Conservation (phyloP, 345 rosid genomes). For the Citrus maxima region DNA sequence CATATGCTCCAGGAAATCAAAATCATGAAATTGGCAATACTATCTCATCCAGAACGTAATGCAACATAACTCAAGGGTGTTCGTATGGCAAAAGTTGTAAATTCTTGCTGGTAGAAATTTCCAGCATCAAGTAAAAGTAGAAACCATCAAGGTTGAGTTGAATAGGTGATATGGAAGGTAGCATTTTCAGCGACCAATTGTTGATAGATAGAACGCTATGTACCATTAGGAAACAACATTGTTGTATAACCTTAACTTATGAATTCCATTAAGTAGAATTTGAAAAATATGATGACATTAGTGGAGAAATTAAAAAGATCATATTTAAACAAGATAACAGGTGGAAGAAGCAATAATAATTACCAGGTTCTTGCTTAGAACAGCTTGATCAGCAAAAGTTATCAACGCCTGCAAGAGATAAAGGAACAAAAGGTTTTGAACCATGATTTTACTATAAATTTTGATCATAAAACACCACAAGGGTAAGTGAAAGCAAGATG, state of each 20-base stretch:
- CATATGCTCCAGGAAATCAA: conserved; percentile 1
- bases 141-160: conserved; percentile 5
- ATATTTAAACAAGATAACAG: neutral
- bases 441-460: neutral
- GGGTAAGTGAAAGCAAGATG: neutral
- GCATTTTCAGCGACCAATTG: neutral
- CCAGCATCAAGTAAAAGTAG: neutral
- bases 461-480: neutral
- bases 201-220: neutral
- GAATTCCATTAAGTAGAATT: neutral
- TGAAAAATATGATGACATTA: neutral
- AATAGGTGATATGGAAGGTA: neutral
- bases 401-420: conserved; percentile 45
- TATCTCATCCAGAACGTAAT: neutral
- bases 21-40: neutral
- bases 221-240: neutral
- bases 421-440: conserved; percentile 5
- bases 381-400: conserved; percentile 60
- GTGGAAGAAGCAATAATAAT: neutral
- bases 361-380: conserved; percentile 85
- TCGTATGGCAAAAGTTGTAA: neutral
- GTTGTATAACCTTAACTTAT: neutral
- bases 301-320: neutral
- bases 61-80: neutral
- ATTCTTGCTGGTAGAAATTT: neutral